Evolutionary conservation across 805 yeast species (phyloP), one percentile per base, ranked within the genome.

Genomic region (Nakazawaea ishiwadae): DNA sequence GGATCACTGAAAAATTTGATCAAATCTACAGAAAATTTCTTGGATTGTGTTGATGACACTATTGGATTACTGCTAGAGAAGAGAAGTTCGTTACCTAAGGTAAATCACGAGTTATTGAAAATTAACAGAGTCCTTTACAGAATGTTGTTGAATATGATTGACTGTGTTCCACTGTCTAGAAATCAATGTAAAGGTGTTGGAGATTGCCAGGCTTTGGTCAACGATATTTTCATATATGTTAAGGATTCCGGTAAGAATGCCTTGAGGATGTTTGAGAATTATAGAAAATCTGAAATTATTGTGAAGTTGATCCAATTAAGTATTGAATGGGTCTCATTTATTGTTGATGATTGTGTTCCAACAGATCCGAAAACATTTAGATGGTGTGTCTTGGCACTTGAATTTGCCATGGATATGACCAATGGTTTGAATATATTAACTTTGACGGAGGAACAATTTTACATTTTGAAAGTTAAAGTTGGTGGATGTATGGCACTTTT

Each of bases 311-410:
- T 93, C 23, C 78, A 79, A 44, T 62, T 88, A 47, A 77, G 95
- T 34, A 78, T 89, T 33, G 91, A 84, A 42, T 93, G 99, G 99
- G 83, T 93, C 14, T 77, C 88, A 43, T 91, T 89, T 55, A 79
- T 93, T 20, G 88, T 91, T 46, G 96, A 93, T 59, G 97, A 91
- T 54, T 93, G 99, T 65, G 80, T 81, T 12, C 96, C 97, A 1
- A 83, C 95, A 0, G 97, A 91, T 50, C 75, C 84, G 42, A 84
- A 81, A 52, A 91, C 98, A 0, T 93, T 93, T 56, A 71, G 95
- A 52, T 93, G 97, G 96, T 88, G 96, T 60, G 98, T 93, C 18
- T 72, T 86, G 11, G 98, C 99, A 0, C 70, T 93, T 51, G 99
- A 93, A 55, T 91, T 88, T 69, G 95, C 96, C 0, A 88, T 89